Conservation (phyloP, 768 basidiomycete species). For the Kwoniella bestiolae region DNA sequence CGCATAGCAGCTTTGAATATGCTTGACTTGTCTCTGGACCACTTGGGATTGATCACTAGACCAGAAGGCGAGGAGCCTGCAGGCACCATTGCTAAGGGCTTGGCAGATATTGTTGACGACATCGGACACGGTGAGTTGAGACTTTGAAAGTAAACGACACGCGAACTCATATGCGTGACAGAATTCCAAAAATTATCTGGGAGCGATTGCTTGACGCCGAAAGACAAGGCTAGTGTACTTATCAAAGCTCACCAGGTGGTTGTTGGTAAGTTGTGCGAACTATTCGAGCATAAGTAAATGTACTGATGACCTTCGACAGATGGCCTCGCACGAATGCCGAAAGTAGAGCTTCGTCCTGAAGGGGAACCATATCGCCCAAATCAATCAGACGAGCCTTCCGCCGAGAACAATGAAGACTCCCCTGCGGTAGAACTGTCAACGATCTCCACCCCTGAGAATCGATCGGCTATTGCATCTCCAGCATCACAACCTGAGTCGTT, state of each 20-base stretch:
- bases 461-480: background rate
- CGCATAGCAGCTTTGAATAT: conserved; percentile 89
- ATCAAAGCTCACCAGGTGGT: conserved; percentile 83
- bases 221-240: conserved; percentile 77
- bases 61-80: conserved; percentile 56
- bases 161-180: no score
- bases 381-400: background rate
- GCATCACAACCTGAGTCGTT: background rate
- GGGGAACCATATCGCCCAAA: conserved; percentile 50
- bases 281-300: no score
- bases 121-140: conserved; percentile 74
- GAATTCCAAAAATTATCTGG: conserved; percentile 65
- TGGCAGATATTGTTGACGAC: conserved; percentile 69
- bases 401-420: background rate
- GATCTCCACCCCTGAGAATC: conserved; percentile 9
- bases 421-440: conserved; percentile 2
- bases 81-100: conserved; percentile 41
- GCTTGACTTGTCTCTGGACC: conserved; percentile 82
- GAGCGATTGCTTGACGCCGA: conserved; percentile 64
- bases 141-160: no score
- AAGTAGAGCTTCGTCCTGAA: conserved; percentile 73
- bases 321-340: conserved; percentile 63
- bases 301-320: conserved; percentile 33
- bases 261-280: conserved; percentile 71
- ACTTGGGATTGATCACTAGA: conserved; percentile 83